Evolutionary conservation across 805 yeast species (phyloP).

Genomic region (Saturnispora bothae): DNA sequence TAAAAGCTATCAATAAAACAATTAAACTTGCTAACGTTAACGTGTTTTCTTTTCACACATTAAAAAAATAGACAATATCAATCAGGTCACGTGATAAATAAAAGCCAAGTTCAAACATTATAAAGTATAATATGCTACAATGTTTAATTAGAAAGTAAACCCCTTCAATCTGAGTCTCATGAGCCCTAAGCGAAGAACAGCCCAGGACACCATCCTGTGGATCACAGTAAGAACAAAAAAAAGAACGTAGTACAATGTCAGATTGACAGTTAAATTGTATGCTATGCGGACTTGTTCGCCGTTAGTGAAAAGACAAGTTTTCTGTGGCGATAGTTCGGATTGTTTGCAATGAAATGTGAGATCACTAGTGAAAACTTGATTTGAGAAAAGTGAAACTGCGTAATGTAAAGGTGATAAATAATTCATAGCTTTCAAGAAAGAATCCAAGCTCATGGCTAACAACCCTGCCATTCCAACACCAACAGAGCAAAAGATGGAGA

Average conservation of each 20-base stretch:
- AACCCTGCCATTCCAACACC: conserved; percentile 82
- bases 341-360: conserved; percentile 39
- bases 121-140: too few relatives aligned
- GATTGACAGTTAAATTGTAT: conserved; percentile 34
- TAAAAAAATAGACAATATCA: neutral
- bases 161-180: conserved; percentile 14
- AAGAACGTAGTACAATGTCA: conserved; percentile 30
- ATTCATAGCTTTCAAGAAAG: conserved; percentile 57
- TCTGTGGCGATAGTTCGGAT: conserved; percentile 22
- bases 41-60: too few relatives aligned
- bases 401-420: conserved; percentile 73
- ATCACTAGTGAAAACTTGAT: conserved; percentile 43
- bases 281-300: conserved; percentile 48
- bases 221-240: conserved; percentile 30
- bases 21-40: too few relatives aligned
- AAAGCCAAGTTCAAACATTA: too few relatives aligned
- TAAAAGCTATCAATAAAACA: too few relatives aligned
- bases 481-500: conserved; percentile 53
- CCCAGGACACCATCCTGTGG: conserved; percentile 33
- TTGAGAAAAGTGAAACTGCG: conserved; percentile 50
- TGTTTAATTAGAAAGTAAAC: neutral
- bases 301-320: conserved; percentile 36
- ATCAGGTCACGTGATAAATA: neutral
- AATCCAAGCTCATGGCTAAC: conserved; percentile 67
- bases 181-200: conserved; percentile 18